A percentile compares a stretch with the other conserved stretches of the same genome.
These are phyloP conservation scores for Dentipellis sp. DNA, from an alignment of 768 basidiomycete genomes.

Conservation along the genomic window DNA sequence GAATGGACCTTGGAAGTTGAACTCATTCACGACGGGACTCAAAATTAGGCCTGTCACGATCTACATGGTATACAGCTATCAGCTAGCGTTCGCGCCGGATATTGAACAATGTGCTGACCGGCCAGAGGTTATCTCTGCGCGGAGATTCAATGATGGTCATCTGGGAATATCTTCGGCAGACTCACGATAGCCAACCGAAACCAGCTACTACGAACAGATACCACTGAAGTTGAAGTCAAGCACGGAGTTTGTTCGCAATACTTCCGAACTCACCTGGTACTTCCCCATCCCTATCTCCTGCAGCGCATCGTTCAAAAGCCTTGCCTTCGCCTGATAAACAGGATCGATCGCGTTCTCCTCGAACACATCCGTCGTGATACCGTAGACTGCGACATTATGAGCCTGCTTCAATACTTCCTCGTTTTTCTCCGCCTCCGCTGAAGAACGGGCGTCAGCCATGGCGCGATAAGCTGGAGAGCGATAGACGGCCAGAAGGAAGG, in stretches of 20 bases:
- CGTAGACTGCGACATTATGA: neutral
- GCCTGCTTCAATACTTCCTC: neutral
- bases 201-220: slow-evolving; percentile 56
- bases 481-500: too few species aligned
- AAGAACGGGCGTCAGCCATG: slow-evolving; percentile 1
- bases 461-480: neutral
- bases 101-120: slow-evolving; percentile 28
- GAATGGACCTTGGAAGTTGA: slow-evolving; percentile 49
- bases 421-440: neutral
- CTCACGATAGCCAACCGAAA: slow-evolving; percentile 71
- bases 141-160: neutral
- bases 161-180: neutral
- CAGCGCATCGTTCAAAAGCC: slow-evolving; percentile 35
- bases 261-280: slow-evolving; percentile 33
- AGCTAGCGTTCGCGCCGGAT: neutral
- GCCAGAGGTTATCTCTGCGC: slow-evolving; percentile 64
- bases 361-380: slow-evolving; percentile 3
- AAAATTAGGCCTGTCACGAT: slow-evolving; percentile 61
- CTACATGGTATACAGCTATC: slow-evolving; percentile 19
- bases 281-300: slow-evolving; percentile 50
- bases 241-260: too few species aligned
- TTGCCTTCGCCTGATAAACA: slow-evolving; percentile 40
- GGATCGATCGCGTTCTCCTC: slow-evolving; percentile 24
- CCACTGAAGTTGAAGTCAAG: slow-evolving; percentile 30
- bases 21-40: slow-evolving; percentile 55